A percentile compares a stretch with the other conserved stretches of the same genome.
These are phyloP conservation scores for Monilinia fructigena DNA, from an alignment of 2,329 filamentous ascomycete species.

Conservation along the genomic window DNA sequence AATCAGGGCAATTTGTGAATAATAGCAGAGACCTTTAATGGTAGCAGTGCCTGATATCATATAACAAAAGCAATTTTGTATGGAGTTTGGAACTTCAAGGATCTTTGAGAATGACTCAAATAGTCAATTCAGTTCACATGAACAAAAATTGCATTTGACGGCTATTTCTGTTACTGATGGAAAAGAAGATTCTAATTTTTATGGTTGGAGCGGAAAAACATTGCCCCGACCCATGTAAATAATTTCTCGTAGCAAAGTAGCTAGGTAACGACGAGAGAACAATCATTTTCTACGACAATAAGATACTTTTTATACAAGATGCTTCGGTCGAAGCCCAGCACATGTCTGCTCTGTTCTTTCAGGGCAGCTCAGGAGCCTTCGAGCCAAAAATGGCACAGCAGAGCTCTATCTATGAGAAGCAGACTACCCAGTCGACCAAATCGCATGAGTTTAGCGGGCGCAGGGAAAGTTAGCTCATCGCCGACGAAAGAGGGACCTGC, in stretches of 20 bases:
- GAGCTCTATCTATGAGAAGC: constrained; percentile 28
- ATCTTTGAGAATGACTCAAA: neutral
- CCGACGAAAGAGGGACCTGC: constrained; percentile 35
- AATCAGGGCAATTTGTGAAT: neutral
- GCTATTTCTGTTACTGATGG: neutral
- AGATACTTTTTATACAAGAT: constrained; percentile 25
- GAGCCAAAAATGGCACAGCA: constrained; percentile 30
- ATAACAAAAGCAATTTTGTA: too few species aligned
- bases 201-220: neutral
- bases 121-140: neutral
- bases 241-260: constrained; percentile 4
- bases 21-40: neutral
- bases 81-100: too few species aligned
- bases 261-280: neutral
- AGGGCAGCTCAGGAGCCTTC: constrained; percentile 54
- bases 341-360: constrained; percentile 52
- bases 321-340: constrained; percentile 34
- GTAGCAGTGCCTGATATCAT: neutral
- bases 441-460: constrained; percentile 35
- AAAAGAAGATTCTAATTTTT: too few species aligned
- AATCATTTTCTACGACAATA: neutral
- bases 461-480: constrained; percentile 30
- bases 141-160: too few species aligned
- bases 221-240: neutral
- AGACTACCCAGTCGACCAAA: constrained; percentile 28